phyloP scores from a whole-genome alignment of 176 grass and related monocot species.

The Zizania latifolia region DNA sequence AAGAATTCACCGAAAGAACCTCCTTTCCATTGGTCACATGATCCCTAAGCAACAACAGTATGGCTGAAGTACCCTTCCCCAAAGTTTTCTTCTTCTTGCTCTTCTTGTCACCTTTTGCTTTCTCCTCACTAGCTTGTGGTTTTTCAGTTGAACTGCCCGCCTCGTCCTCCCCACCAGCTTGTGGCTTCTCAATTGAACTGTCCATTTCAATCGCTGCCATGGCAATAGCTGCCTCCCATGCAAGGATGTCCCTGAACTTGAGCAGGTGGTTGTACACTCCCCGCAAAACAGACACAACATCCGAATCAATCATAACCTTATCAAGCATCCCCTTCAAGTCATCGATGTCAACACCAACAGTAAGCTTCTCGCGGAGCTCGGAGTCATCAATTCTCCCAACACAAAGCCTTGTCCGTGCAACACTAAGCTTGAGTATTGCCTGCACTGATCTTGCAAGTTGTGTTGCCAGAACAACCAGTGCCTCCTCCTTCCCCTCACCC shows the following conservation, averaged over 20 bases:
- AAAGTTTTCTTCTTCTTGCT: slow-evolving; percentile 87
- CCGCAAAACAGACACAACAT: slow-evolving; percentile 35
- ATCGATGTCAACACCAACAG: background rate
- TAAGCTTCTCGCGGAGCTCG: slow-evolving; percentile 44
- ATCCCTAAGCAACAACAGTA: slow-evolving; percentile 64
- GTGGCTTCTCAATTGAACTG: slow-evolving; percentile 78
- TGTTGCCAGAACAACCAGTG: slow-evolving; percentile 46
- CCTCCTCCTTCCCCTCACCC: slow-evolving; percentile 62
- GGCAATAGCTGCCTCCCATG: slow-evolving; percentile 82
- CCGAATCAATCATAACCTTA: slow-evolving; percentile 39
- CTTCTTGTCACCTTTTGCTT: slow-evolving; percentile 70
- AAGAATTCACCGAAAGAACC: slow-evolving; percentile 33
- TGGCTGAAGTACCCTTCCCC: slow-evolving; percentile 69
- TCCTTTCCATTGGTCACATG: slow-evolving; percentile 33
- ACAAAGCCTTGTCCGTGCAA: slow-evolving; percentile 45
- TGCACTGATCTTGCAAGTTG: slow-evolving; percentile 51
- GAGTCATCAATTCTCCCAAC: slow-evolving; percentile 46
- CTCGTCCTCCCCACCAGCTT: slow-evolving; percentile 41
- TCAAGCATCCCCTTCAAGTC: slow-evolving; percentile 41
- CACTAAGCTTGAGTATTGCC: slow-evolving; percentile 58
- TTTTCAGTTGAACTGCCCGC: slow-evolving; percentile 60
- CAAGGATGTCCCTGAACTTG: slow-evolving; percentile 69
- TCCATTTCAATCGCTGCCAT: slow-evolving; percentile 67
- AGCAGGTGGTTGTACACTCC: slow-evolving; percentile 58
- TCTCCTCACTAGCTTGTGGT: slow-evolving; percentile 36